A percentile compares a stretch with the other conserved stretches of the same genome.
Conservation (phyloP, 257 asterid genomes). For the Asclepias syriaca region DNA sequence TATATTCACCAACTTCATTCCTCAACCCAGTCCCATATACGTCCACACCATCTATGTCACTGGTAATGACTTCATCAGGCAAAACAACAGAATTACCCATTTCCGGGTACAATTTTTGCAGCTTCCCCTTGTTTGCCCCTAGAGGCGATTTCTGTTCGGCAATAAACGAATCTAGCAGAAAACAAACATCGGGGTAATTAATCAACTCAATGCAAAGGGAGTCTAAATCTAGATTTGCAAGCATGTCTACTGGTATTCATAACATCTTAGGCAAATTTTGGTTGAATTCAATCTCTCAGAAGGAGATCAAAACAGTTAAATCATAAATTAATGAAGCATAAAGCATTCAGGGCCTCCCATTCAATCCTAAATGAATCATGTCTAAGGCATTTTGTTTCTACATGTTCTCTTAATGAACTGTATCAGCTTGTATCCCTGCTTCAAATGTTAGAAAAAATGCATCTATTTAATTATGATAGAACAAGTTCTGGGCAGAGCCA, state of each 20-base stretch:
- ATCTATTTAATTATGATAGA: not conserved
- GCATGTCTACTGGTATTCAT: not conserved
- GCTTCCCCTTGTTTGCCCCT: slow-evolving; percentile 30
- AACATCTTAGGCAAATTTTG: not conserved
- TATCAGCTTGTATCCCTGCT: not conserved
- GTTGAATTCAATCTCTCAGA: not conserved
- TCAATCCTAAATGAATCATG: not conserved
- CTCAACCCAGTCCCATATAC: slow-evolving; percentile 75
- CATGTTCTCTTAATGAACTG: not conserved
- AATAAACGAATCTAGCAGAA: slow-evolving; percentile 49
- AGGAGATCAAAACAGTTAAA: not conserved
- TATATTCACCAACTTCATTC: slow-evolving; percentile 95
- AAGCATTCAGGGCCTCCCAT: not conserved
- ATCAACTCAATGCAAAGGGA: not conserved
- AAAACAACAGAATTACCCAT: slow-evolving; percentile 29
- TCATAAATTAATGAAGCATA: not conserved
- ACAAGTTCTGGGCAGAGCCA: not conserved
- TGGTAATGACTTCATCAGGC: slow-evolving; percentile 24
- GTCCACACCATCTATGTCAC: slow-evolving; percentile 40
- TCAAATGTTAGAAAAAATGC: not conserved
- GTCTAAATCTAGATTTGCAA: not conserved
- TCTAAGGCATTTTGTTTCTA: not conserved
- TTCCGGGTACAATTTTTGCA: slow-evolving; percentile 36
- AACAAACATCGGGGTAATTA: slow-evolving; percentile 13
- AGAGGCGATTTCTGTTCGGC: slow-evolving; percentile 45